A percentile compares a stretch with the other conserved stretches of the same genome.
phyloP scores from a whole-genome alignment of 2,329 filamentous ascomycete genomes.

The Venturia asperata region DNA sequence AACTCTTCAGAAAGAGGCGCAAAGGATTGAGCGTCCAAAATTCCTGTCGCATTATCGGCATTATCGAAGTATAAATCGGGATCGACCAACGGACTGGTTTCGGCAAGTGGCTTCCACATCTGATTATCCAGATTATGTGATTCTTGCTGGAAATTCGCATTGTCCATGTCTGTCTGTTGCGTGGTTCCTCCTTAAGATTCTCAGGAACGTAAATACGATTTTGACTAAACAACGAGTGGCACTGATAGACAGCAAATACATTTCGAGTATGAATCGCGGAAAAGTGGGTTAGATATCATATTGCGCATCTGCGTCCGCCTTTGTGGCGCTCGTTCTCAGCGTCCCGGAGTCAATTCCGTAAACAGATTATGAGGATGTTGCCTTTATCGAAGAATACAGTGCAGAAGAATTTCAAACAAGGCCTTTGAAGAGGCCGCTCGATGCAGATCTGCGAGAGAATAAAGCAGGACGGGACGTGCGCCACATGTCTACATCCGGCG shows the following conservation, averaged over 20 bases:
- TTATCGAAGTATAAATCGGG: neutral
- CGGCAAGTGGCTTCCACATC: neutral
- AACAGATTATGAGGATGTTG: neutral
- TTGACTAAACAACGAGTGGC: neutral
- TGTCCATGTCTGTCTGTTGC: neutral
- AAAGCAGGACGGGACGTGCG: slow-evolving; percentile 2
- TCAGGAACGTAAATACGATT: neutral
- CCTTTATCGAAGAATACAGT: neutral
- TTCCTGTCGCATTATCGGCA: neutral
- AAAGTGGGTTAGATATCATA: slow-evolving; percentile 9
- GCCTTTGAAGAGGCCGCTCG: slow-evolving; percentile 1
- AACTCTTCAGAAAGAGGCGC: neutral
- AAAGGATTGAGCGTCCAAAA: neutral
- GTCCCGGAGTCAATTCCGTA: neutral
- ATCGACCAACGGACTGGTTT: neutral
- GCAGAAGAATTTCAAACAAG: neutral
- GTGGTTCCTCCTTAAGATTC: neutral
- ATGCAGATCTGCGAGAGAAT: neutral
- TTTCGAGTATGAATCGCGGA: neutral
- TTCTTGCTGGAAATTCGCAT: neutral
- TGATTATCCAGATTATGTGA: neutral
- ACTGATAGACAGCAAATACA: neutral
- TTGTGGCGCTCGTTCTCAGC: neutral
- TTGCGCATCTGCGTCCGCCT: neutral
- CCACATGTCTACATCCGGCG: neutral